These are phyloP conservation scores for Volvox carteri DNA, from an alignment of 163 green algal species.

Conservation along the genomic window DNA sequence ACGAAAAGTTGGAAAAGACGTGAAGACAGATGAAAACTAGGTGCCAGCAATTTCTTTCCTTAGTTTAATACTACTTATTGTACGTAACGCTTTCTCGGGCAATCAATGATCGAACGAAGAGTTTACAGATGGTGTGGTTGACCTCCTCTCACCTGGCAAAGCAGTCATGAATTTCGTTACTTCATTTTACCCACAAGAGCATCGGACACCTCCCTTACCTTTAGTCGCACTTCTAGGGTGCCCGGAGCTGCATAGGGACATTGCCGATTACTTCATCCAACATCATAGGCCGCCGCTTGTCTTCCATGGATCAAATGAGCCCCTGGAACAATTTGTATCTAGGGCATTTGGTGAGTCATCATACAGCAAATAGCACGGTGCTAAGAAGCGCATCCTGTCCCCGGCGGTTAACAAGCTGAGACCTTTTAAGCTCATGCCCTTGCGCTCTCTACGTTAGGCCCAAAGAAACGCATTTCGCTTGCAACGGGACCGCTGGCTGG, in stretches of 20 bases:
- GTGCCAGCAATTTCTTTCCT: neutral
- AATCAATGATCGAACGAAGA: neutral
- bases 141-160: neutral
- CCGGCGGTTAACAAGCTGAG: neutral
- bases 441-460: neutral
- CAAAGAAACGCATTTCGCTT: conserved; percentile 42
- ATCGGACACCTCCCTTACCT: conserved; percentile 78
- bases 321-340: conserved; percentile 62
- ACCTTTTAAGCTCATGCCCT: neutral
- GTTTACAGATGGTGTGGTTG: conserved; percentile 2
- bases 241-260: conserved; percentile 70
- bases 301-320: conserved; percentile 72
- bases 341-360: conserved; percentile 73
- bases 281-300: conserved; percentile 77
- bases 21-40: neutral
- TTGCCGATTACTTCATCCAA: conserved; percentile 78
- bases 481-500: neutral
- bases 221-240: conserved; percentile 79
- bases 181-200: conserved; percentile 66
- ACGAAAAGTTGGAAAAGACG: neutral
- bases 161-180: conserved; percentile 47
- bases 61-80: neutral
- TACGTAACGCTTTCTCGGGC: neutral
- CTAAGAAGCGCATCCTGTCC: no score
- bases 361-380: neutral